Evolutionary conservation across 805 yeast species (phyloP), one percentile per base, ranked within the genome.

Genomic region (Saturnispora besseyi): DNA sequence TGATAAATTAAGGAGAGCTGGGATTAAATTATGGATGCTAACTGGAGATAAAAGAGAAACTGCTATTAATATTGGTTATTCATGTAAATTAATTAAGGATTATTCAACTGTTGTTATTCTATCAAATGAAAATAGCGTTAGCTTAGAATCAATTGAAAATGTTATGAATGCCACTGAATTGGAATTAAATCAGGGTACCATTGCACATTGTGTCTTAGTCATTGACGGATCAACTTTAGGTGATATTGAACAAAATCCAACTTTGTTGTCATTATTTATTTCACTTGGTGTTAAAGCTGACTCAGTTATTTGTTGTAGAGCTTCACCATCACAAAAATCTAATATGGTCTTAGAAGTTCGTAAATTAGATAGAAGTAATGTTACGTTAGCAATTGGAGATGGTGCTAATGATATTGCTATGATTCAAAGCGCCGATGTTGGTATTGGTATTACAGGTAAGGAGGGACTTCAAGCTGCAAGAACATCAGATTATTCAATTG

Each of bases 401-500:
- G 99, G 99, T 55, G 99, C 99, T 2, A 93, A 93, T 63, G 99
- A 93, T 66, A 90, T 93, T 62, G 98, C 99, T 1, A 93, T 93
- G 99, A 93, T 93, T 54, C 97, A 93, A 69, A 84, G 95, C 61
- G 99, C 99, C 0, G 98, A 93, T 66, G 88, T 93, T 50, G 99
- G 99, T 29, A 79, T 93, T 54, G 99, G 99, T 29, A 93, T 93
- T 48, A 90, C 98, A 1, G 99, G 99, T 34, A 86, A 84, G 58
- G 99, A 93, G 67, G 99, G 99, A 1, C 70, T 93, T 41, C 99
- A 93, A 61, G 99, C 99, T 0, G 96, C 99, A 0, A 74, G 99
- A 58, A 77, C 96, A 0, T 82, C 97, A 0, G 99, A 93, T 66
- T 93, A 87, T 61, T 83, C 98, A 1, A 85, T 93, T 62, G 99